phyloP scores from a whole-genome alignment of 805 yeast species.

The Zygosaccharomyces rouxii region DNA sequence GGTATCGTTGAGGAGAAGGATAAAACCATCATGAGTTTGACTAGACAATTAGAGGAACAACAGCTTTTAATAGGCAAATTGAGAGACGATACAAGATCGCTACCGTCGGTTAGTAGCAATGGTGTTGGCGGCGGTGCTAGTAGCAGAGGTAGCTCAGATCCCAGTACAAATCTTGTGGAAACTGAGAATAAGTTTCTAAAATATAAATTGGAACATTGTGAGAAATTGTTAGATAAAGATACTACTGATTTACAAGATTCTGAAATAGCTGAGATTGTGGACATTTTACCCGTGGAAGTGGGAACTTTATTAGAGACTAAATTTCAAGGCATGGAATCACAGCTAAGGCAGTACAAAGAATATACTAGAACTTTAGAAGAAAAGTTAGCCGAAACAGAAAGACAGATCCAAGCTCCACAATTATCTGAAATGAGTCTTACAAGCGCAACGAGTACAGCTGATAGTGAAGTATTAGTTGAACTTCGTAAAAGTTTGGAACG shows the following conservation, averaged over 20 bases:
- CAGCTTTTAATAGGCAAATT: conserved; percentile 34
- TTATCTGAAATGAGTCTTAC: neutral
- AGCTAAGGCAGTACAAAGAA: conserved; percentile 31
- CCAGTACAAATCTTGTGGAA: conserved; percentile 42
- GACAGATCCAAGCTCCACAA: conserved; percentile 12
- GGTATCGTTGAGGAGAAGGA: conserved; percentile 38
- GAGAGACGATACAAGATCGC: neutral
- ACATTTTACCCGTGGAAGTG: conserved; percentile 50
- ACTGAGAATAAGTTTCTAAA: conserved; percentile 63
- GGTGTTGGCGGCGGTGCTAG: conserved; percentile 9
- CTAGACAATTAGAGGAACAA: conserved; percentile 57
- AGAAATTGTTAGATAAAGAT: conserved; percentile 58
- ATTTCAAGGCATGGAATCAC: conserved; percentile 29
- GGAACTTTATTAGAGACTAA: conserved; percentile 30
- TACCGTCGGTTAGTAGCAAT: neutral
- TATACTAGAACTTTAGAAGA: conserved; percentile 22
- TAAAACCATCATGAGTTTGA: conserved; percentile 51
- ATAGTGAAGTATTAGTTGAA: conserved; percentile 61
- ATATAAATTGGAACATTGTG: conserved; percentile 66
- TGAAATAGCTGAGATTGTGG: conserved; percentile 55
- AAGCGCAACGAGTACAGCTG: neutral
- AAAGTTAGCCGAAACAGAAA: conserved; percentile 14
- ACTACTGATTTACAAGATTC: conserved; percentile 48
- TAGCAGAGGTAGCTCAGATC: conserved; percentile 19
- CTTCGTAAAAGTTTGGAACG: conserved; percentile 58